These are phyloP conservation scores for Lobosporangium transversale DNA, from an alignment of 192 early-diverging fungal genomes.

Conservation along the genomic window DNA sequence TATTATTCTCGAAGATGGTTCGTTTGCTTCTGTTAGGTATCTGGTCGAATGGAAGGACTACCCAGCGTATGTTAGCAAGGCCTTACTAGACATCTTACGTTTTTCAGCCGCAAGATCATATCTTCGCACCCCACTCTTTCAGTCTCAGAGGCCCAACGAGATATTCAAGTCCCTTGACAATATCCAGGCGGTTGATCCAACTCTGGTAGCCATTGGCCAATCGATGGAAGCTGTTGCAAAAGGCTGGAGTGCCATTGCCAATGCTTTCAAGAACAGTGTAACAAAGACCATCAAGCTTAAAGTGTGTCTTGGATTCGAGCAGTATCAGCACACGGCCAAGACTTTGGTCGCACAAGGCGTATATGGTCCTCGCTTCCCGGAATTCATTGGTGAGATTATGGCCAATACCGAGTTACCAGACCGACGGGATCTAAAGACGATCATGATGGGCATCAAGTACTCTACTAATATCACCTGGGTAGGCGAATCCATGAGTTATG, in stretches of 20 bases:
- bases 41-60: conserved; percentile 14
- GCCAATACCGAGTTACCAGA: neutral
- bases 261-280: neutral
- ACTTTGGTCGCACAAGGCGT: neutral
- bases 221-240: neutral
- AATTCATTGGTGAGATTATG: conserved; percentile 1
- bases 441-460: conserved; percentile 6
- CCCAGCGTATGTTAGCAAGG: conserved; percentile 14
- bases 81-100: conserved; percentile 17
- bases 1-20: conserved; percentile 4
- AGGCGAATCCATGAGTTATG: neutral
- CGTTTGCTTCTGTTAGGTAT: conserved; percentile 14
- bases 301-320: conserved; percentile 10
- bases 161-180: neutral
- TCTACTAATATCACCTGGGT: conserved; percentile 5
- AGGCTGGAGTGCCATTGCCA: neutral
- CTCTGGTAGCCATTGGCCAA: neutral
- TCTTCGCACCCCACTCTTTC: conserved; percentile 11
- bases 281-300: neutral
- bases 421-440: neutral
- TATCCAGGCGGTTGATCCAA: neutral
- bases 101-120: conserved; percentile 6
- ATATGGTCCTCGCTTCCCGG: neutral
- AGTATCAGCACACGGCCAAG: conserved; percentile 7
- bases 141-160: neutral